These are phyloP conservation scores for Stropharia rugosoannulata DNA, from an alignment of 768 basidiomycete genomes.

Conservation along the genomic window DNA sequence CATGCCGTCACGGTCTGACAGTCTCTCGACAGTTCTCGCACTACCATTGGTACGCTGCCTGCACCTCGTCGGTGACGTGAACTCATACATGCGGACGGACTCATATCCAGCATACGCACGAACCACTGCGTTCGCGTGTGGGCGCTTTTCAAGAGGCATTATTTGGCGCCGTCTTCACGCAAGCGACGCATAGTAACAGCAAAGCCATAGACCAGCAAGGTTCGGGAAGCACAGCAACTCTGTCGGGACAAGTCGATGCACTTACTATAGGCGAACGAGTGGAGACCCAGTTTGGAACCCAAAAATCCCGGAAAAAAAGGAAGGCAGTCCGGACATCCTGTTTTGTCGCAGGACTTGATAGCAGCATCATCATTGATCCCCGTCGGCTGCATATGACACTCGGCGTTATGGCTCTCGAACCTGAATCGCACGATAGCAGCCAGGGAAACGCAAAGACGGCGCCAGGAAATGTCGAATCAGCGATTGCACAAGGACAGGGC, in stretches of 20 bases:
- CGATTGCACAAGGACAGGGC: not conserved
- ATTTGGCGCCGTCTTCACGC: slow-evolving; percentile 26
- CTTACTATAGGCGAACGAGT: no score
- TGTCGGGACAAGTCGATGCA: no score
- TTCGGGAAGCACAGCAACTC: no score
- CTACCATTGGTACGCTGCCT: slow-evolving; percentile 28
- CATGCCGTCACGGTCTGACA: no score
- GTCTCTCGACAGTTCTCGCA: slow-evolving; percentile 24
- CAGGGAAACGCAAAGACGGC: not conserved
- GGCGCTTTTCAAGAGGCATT: slow-evolving; percentile 40
- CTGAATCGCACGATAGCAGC: not conserved
- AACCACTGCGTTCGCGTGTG: slow-evolving; percentile 32
- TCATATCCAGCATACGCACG: slow-evolving; percentile 31
- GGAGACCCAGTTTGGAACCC: no score
- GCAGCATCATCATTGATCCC: slow-evolving; percentile 55
- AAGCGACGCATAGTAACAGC: no score
- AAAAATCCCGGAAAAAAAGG: not conserved
- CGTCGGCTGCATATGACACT: slow-evolving; percentile 70
- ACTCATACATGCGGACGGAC: not conserved
- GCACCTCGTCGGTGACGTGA: not conserved
- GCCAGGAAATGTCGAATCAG: not conserved
- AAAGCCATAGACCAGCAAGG: no score
- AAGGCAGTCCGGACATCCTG: slow-evolving; percentile 9
- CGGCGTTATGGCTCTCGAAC: slow-evolving; percentile 65
- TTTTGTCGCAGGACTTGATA: slow-evolving; percentile 54